A percentile compares a stretch with the other conserved stretches of the same genome.
Evolutionary conservation across 2,329 filamentous ascomycete species (phyloP).

Genomic region (Colletotrichum lindemuthianum): DNA sequence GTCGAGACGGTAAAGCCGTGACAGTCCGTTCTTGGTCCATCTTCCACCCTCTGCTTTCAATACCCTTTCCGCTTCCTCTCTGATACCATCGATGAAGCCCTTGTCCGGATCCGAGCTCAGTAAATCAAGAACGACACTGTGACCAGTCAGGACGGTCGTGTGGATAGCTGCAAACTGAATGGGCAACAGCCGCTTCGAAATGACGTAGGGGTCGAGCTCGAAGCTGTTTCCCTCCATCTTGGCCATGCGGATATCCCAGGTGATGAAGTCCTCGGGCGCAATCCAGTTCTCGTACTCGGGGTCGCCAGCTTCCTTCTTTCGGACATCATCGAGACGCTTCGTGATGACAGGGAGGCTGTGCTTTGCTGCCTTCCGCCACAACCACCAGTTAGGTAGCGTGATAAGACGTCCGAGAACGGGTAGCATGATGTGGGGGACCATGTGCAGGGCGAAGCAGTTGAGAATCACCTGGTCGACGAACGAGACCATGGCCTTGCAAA

Average conservation of each 20-base stretch:
- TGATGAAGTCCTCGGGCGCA: conserved; percentile 66
- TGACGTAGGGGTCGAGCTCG: conserved; percentile 58
- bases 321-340: conserved; percentile 58
- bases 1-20: conserved; percentile 57
- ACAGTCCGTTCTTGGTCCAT: conserved; percentile 59
- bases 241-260: conserved; percentile 65
- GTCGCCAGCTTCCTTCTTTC: conserved; percentile 51
- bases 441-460: conserved; percentile 55
- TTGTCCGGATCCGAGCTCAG: conserved; percentile 50
- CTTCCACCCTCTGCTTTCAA: conserved; percentile 46
- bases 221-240: conserved; percentile 50
- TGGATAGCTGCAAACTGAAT: conserved; percentile 69
- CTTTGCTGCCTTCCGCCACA: conserved; percentile 55
- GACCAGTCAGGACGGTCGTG: conserved; percentile 64
- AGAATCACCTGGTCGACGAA: conserved; percentile 62
- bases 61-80: conserved; percentile 52
- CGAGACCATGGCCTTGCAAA: conserved; percentile 56
- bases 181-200: conserved; percentile 63
- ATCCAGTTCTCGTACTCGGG: conserved; percentile 51
- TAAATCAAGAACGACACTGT: conserved; percentile 58
- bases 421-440: conserved; percentile 59
- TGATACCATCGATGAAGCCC: conserved; percentile 50
- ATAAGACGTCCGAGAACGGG: conserved; percentile 59
- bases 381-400: conserved; percentile 56
- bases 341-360: conserved; percentile 59